Conservation (phyloP, 805 yeast genomes). For the Candida mattraensis region DNA sequence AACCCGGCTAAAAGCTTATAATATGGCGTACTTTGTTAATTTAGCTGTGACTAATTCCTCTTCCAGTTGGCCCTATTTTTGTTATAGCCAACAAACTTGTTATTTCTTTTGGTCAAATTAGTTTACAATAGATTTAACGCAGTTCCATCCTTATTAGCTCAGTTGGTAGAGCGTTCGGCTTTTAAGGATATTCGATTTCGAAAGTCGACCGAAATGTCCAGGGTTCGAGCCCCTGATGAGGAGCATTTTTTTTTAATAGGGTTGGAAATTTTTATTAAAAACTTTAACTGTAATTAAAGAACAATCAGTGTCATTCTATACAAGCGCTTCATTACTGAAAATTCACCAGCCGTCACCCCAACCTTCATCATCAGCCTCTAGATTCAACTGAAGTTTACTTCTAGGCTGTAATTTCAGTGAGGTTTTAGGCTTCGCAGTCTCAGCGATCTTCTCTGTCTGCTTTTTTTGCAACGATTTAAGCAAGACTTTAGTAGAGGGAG, state of each 20-base stretch:
- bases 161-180: slow-evolving; percentile 73
- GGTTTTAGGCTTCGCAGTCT: slow-evolving; percentile 6
- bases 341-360: slow-evolving; percentile 48
- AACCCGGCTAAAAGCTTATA: no score
- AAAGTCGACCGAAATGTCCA: slow-evolving; percentile 55
- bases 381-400: slow-evolving; percentile 34
- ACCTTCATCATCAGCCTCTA: slow-evolving; percentile 38
- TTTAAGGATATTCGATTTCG: slow-evolving; percentile 38
- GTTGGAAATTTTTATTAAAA: slow-evolving; percentile 3
- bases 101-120: no score
- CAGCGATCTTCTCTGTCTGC: slow-evolving; percentile 2
- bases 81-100: no score
- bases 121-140: background rate
- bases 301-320: background rate
- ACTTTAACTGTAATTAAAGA: background rate
- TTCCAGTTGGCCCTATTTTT: no score
- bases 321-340: background rate
- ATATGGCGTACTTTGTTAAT: no score
- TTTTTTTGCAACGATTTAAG: slow-evolving; percentile 2
- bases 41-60: no score
- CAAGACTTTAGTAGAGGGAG: background rate
- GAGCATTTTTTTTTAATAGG: slow-evolving; percentile 34
- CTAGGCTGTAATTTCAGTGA: slow-evolving; percentile 27
- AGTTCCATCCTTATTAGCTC: slow-evolving; percentile 51
- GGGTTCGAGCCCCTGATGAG: slow-evolving; percentile 64